Evolutionary conservation across 306 rosid genomes (phyloP).

Genomic region (Inga leiocalycina): DNA sequence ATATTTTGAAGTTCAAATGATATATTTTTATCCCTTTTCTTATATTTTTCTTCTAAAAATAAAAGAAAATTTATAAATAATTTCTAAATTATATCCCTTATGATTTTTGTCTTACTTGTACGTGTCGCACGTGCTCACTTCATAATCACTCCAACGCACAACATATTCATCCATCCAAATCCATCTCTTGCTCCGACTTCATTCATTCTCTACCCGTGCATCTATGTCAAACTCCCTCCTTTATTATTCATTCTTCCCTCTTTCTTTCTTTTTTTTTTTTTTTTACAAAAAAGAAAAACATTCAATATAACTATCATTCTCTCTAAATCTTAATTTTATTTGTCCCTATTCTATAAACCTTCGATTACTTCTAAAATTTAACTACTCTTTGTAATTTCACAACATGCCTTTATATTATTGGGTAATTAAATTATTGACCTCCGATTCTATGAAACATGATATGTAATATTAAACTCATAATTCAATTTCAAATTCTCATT

Average conservation of each 20-base stretch:
- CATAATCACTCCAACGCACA: background rate
- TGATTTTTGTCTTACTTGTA: background rate
- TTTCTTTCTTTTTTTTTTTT: background rate
- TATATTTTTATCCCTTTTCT: no score
- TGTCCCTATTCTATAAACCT: background rate
- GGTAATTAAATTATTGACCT: background rate
- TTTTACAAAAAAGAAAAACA: background rate
- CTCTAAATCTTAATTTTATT: background rate
- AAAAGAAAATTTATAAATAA: no score
- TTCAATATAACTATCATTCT: background rate
- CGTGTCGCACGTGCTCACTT: background rate
- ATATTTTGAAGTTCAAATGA: no score
- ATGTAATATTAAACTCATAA: background rate
- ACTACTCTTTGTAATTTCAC: no score
- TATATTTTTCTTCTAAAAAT: no score
- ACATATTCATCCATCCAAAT: background rate
- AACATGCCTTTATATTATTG: no score
- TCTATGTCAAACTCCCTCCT: background rate
- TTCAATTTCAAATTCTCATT: background rate
- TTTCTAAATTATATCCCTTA: no score
- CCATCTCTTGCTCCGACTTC: background rate
- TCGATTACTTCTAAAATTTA: no score
- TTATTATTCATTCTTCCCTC: background rate
- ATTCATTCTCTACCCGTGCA: background rate
- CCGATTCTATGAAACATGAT: background rate